Evolutionary conservation across 2,329 filamentous ascomycete genomes (phyloP), one percentile per base, ranked within the genome.

Genomic region (Pseudocercospora cruenta): DNA sequence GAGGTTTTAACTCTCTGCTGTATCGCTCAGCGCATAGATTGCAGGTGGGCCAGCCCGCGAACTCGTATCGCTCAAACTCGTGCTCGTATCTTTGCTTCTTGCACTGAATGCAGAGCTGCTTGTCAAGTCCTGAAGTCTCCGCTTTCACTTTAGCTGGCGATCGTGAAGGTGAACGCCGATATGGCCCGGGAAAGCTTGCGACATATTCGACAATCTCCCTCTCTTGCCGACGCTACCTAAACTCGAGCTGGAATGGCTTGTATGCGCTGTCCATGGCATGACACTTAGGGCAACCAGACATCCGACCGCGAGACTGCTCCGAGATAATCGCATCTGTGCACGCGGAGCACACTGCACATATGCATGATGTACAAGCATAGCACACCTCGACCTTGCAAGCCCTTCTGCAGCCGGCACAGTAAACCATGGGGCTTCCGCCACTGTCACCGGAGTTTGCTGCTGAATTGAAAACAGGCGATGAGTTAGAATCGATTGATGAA

Each of bases 321-420:
- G 86, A 87, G 80, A 92, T 89, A 63, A 94, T 83, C 36, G 92
- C 88, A 74, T 93, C 90, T 65, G 97, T 93, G 74, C 94, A 98
- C 66, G 93, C 88, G 69, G 90, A 88, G 79, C 95, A 98, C 58
- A 98, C 86, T 16, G 94, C 94, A 77, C 93, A 96, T 69, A 98
- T 96, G 78, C 95, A 98, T 79, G 97, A 94, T 0, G 94, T 97
- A 78, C 94, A 98, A 22, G 94, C 94, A 76, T 93, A 97, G 36
- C 92, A 95, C 74, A 94, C 91, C 74, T 89, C 90, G 26, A 98
- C 82, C 10, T 90, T 82, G 60, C 90, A 94, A 19, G 93, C 84
- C 43, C 90, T 88, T 70, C 92, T 89, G 76, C 94, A 98, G 57
- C 91, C 91, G 21, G 94, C 92, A 78, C 94, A 98, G 77, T 96